These are phyloP conservation scores for Sporothrix curviconia DNA, from an alignment of 2,329 filamentous ascomycete species.

Conservation along the genomic window DNA sequence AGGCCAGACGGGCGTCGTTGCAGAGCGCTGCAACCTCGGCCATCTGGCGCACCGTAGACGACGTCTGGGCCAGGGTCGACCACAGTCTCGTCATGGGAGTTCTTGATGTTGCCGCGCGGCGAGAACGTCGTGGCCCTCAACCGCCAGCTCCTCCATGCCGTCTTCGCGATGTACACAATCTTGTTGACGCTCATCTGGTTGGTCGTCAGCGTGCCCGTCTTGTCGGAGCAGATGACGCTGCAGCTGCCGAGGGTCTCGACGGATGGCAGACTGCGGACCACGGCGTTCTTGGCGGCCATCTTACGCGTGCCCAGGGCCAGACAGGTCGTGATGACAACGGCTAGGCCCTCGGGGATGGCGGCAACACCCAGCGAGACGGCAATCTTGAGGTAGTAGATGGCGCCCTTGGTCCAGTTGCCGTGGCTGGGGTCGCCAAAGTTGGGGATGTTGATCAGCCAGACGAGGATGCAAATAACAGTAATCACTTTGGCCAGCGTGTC, in stretches of 20 bases:
- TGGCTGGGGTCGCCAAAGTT: constrained; percentile 95
- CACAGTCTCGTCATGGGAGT: constrained; percentile 59
- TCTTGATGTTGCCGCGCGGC: constrained; percentile 65
- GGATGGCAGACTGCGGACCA: constrained; percentile 90
- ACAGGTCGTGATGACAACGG: constrained; percentile 98
- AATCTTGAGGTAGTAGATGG: constrained; percentile 99
- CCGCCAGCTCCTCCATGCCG: constrained; percentile 79
- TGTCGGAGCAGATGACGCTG: constrained; percentile 99
- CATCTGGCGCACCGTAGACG: constrained; percentile 74
- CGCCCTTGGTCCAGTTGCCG: constrained; percentile 90
- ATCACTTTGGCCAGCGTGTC: constrained; percentile 96
- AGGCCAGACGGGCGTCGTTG: constrained; percentile 79
- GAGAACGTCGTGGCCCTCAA: constrained; percentile 91
- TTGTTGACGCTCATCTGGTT: constrained; percentile 99
- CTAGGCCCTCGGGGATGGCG: constrained; percentile 93
- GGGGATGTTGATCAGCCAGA: constrained; percentile 97
- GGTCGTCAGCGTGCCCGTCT: constrained; percentile 94
- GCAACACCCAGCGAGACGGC: constrained; percentile 96
- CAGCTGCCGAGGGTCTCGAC: constrained; percentile 98
- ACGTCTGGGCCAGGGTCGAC: constrained; percentile 63
- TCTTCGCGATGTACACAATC: constrained; percentile 73
- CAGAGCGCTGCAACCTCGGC: constrained; percentile 67
- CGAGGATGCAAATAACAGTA: constrained; percentile 88
- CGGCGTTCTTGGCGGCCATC: constrained; percentile 98
- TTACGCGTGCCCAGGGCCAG: constrained; percentile 92